These are phyloP conservation scores for Glarea lozoyensis DNA, from an alignment of 495 filamentous ascomycete genomes.

Conservation along the genomic window DNA sequence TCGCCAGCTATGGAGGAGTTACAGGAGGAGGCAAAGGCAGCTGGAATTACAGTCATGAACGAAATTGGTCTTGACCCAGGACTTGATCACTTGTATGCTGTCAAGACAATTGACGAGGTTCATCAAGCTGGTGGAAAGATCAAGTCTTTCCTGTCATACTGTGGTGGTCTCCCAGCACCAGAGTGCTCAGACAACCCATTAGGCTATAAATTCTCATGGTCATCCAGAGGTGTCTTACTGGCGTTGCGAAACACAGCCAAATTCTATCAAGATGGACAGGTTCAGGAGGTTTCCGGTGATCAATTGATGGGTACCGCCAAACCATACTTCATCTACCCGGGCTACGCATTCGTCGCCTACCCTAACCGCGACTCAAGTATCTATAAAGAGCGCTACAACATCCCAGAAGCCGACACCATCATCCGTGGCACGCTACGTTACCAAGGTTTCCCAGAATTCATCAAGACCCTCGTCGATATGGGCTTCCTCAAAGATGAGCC, in stretches of 20 bases:
- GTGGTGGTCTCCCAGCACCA: constrained; percentile 77
- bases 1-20: constrained; percentile 87
- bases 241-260: constrained; percentile 79
- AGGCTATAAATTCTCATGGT: constrained; percentile 95
- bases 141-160: constrained; percentile 74
- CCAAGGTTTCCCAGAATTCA: constrained; percentile 78
- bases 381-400: constrained; percentile 82
- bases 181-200: constrained; percentile 85
- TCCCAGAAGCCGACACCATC: constrained; percentile 74
- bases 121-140: constrained; percentile 70
- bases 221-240: constrained; percentile 72
- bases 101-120: constrained; percentile 61
- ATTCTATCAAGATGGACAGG: constrained; percentile 71
- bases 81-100: constrained; percentile 75
- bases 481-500: constrained; percentile 67
- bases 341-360: constrained; percentile 87
- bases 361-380: constrained; percentile 68
- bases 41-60: constrained; percentile 94
- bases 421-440: constrained; percentile 73
- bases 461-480: constrained; percentile 67
- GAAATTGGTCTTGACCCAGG: constrained; percentile 74
- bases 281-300: constrained; percentile 48
- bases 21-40: constrained; percentile 70
- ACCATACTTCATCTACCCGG: constrained; percentile 78
- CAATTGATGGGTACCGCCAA: constrained; percentile 83